Percentiles rank a stretch among this genome's conserved stretches.
Evolutionary conservation across 2,329 filamentous ascomycete genomes (phyloP).

Genomic region (Fusarium nematophilum): DNA sequence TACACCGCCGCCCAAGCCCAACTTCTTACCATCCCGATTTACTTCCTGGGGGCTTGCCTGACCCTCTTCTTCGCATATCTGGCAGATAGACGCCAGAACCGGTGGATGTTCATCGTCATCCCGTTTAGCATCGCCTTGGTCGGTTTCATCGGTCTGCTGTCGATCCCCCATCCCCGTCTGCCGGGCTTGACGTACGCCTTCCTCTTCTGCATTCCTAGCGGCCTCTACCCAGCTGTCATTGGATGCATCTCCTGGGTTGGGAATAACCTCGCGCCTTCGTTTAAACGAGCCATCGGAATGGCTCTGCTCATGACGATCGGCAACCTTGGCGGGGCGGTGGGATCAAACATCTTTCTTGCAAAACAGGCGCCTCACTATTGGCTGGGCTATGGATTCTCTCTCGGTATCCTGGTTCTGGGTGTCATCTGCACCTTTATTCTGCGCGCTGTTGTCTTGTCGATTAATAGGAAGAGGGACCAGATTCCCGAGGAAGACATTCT

Average conservation of each 20-base stretch:
- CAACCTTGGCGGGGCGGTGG: conserved; percentile 1
- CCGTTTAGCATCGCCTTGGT: neutral
- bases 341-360: conserved; percentile 2
- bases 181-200: conserved; percentile 2
- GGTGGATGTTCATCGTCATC: conserved; percentile 5
- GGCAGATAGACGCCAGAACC: neutral
- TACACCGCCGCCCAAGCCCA: conserved; percentile 8
- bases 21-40: conserved; percentile 6
- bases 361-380: conserved; percentile 6
- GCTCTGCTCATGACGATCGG: neutral
- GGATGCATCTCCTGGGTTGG: conserved; percentile 1
- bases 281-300: conserved; percentile 7
- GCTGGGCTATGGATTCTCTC: neutral
- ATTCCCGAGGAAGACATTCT: conserved; percentile 1
- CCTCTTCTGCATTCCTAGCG: neutral
- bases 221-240: neutral
- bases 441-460: neutral
- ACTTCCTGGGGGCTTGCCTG: neutral
- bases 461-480: neutral
- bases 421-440: neutral
- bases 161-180: neutral
- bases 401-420: neutral
- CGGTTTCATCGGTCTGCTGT: conserved; percentile 1
- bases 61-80: neutral
- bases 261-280: neutral